Conservation (phyloP, 768 basidiomycete species). For the Mycena capillaripes region DNA sequence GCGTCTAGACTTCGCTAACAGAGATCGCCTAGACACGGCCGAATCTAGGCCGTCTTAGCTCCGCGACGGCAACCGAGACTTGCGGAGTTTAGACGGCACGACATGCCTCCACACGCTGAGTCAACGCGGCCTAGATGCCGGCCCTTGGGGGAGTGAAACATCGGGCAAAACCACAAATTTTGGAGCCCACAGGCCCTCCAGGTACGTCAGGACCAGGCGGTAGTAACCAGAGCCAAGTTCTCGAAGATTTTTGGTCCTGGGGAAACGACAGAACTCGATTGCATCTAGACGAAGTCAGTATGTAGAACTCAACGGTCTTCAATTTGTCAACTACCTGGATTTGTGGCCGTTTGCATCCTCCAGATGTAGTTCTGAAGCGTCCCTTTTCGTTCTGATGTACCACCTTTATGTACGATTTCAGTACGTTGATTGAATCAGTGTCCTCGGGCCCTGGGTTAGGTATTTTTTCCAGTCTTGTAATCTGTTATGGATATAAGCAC, state of each 20-base stretch:
- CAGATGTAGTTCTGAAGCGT: constrained; percentile 34
- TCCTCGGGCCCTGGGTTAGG: constrained; percentile 11
- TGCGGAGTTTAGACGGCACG: too few species aligned
- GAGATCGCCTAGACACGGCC: too few species aligned
- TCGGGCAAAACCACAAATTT: neutral
- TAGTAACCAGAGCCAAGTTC: neutral
- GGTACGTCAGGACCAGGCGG: neutral
- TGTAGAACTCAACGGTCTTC: too few species aligned
- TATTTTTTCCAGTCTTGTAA: constrained; percentile 20
- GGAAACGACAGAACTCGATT: neutral
- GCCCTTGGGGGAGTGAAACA: neutral
- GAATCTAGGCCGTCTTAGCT: too few species aligned
- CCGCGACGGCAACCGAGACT: too few species aligned
- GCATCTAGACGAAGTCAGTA: neutral
- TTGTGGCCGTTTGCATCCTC: constrained; percentile 7
- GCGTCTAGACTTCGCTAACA: too few species aligned
- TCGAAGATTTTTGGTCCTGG: neutral
- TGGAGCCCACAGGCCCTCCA: neutral
- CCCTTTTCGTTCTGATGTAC: constrained; percentile 27
- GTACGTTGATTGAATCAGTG: constrained; percentile 9
- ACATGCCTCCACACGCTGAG: too few species aligned
- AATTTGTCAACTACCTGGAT: neutral
- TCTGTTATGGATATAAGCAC: neutral
- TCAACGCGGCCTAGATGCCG: too few species aligned
- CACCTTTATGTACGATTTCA: constrained; percentile 30